phyloP scores from a whole-genome alignment of 2,329 filamentous ascomycete genomes.

The Colletotrichum sp. region DNA sequence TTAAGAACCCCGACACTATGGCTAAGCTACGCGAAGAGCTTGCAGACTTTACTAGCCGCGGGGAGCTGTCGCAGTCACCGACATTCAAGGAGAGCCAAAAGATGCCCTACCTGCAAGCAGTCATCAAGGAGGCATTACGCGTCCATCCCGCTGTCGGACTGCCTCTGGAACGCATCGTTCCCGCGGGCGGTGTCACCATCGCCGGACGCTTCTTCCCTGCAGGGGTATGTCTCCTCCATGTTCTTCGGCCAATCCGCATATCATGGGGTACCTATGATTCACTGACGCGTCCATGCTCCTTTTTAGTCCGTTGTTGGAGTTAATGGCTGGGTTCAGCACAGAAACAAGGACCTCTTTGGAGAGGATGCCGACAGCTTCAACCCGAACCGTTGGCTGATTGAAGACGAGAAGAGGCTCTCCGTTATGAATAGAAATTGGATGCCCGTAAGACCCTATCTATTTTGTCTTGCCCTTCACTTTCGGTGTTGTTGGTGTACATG shows the following conservation, averaged over 20 bases:
- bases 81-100: constrained; percentile 43
- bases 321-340: constrained; percentile 41
- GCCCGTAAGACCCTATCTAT: constrained; percentile 23
- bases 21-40: constrained; percentile 30
- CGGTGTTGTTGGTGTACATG: background rate
- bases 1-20: constrained; percentile 33
- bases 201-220: constrained; percentile 34
- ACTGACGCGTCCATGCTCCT: background rate
- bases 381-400: constrained; percentile 46
- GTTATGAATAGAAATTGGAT: constrained; percentile 32
- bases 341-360: constrained; percentile 34
- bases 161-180: constrained; percentile 53
- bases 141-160: constrained; percentile 54
- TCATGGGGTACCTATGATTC: background rate
- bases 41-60: background rate
- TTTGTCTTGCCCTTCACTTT: background rate
- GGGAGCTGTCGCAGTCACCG: constrained; percentile 21
- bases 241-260: background rate
- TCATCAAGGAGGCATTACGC: constrained; percentile 59
- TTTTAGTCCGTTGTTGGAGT: constrained; percentile 34
- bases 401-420: constrained; percentile 26
- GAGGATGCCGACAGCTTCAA: constrained; percentile 37
- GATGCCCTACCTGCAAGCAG: constrained; percentile 57
- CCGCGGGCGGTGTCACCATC: constrained; percentile 46
- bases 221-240: constrained; percentile 23